Conservation (phyloP, 1,284 basidiomycete genomes). For the Ganoderma meredithae region DNA sequence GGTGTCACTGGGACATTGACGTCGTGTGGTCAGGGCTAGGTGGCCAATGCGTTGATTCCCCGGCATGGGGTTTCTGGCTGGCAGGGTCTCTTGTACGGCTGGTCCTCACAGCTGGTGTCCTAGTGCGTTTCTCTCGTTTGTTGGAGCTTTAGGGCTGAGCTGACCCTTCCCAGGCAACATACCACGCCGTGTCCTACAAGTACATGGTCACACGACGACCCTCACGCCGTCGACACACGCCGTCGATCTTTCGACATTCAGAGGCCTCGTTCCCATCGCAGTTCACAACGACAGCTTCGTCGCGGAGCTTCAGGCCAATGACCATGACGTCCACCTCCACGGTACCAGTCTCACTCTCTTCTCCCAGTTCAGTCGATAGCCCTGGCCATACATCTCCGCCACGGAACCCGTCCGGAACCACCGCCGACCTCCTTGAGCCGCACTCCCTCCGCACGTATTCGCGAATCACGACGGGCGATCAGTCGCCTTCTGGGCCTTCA, state of each 20-base stretch:
- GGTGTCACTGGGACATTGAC: conserved; percentile 70
- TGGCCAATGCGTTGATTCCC: conserved; percentile 37
- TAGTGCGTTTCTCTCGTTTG: conserved; percentile 52
- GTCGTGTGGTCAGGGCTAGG: conserved; percentile 61
- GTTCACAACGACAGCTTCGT: conserved; percentile 27
- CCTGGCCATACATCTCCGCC: conserved; percentile 17
- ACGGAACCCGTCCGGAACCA: conserved; percentile 22
- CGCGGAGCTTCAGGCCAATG: conserved; percentile 36
- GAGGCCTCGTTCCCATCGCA: conserved; percentile 32
- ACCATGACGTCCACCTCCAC: conserved; percentile 31
- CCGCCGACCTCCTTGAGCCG: conserved; percentile 27
- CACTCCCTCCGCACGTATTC: conserved; percentile 34
- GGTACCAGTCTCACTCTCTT: conserved; percentile 36
- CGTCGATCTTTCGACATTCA: conserved; percentile 32
- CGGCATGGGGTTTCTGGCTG: conserved; percentile 60
- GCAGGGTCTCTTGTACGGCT: conserved; percentile 58
- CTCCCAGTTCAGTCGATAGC: conserved; percentile 9
- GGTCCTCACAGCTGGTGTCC: conserved; percentile 53
- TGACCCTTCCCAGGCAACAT: conserved; percentile 44
- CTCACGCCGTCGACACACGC: conserved; percentile 40
- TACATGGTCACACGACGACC: conserved; percentile 42
- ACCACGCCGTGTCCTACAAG: conserved; percentile 43
- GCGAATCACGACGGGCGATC: conserved; percentile 31
- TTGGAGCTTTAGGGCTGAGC: conserved; percentile 3
- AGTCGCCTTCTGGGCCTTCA: conserved; percentile 23